Conservation (phyloP, 2,329 filamentous ascomycete genomes). For the Aspergillus calidoustus region DNA sequence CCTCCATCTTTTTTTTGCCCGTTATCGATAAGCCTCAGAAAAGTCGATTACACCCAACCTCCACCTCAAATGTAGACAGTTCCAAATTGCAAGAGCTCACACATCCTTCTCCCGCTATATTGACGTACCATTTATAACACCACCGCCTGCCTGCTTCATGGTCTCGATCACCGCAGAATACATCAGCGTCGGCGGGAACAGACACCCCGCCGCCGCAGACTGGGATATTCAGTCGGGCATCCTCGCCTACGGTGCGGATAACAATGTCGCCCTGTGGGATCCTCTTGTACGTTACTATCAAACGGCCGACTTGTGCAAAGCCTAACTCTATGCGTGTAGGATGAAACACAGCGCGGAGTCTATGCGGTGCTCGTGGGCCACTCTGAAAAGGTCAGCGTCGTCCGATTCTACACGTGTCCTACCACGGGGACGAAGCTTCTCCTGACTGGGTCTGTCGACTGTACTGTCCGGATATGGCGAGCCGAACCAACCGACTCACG, state of each 20-base stretch:
- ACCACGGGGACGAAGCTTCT: conserved; percentile 61
- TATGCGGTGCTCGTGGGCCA: conserved; percentile 74
- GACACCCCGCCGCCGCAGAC: conserved; percentile 86
- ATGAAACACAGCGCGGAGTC: conserved; percentile 61
- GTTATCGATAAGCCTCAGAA: conserved; percentile 22
- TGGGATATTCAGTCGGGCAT: conserved; percentile 74
- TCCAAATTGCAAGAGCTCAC: neutral
- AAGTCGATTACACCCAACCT: conserved; percentile 5
- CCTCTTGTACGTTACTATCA: conserved; percentile 63
- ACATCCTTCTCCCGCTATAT: neutral
- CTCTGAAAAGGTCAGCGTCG: conserved; percentile 76
- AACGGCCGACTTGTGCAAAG: neutral
- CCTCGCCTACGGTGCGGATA: conserved; percentile 86
- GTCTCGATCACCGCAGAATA: conserved; percentile 52
- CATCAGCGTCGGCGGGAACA: conserved; percentile 82
- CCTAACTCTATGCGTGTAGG: conserved; percentile 37
- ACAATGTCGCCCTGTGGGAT: conserved; percentile 87
- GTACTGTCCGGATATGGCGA: conserved; percentile 69
- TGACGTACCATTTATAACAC: too few relatives aligned
- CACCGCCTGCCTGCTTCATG: conserved; percentile 33
- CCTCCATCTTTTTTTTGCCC: conserved; percentile 3
- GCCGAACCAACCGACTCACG: conserved; percentile 27
- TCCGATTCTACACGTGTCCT: conserved; percentile 71
- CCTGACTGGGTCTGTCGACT: conserved; percentile 81
- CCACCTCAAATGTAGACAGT: neutral